Base-by-base conservation (phyloP, 73 alveolate species). In the Paraurostyla sp. region DNA sequence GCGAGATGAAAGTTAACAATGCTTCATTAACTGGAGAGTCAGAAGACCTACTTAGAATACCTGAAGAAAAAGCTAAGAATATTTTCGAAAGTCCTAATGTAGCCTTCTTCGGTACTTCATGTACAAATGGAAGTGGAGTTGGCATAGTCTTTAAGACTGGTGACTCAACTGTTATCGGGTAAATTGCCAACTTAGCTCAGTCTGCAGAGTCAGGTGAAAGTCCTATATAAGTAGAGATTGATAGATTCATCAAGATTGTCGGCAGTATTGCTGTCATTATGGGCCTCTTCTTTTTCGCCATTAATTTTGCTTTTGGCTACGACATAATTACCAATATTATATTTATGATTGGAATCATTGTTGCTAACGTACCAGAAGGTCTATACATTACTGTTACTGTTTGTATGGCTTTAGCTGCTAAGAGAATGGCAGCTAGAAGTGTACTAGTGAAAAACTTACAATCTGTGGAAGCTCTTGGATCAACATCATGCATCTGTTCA, bases 21-120 rank as follows among this genome's bases (percentile, higher is more conserved):
- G 88, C 99, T 32, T 96, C 99, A 49, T 93, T 98, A 32, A 98
- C 99, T 4, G 99, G 99, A 23, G 99, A 98, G 91, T 90, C 98
- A 0, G 96, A 93, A 48, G 98, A 98, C 59, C 92, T 96, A 41
- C 71, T 92, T 9, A 97, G 99, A 58, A 71, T 97, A 36, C 80
- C 93, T 40, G 96, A 96, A 84, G 93, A 97, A 78, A 95, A 94
- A 71, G 91, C 93, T 32, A 98, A 97, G 49, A 97, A 97, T 91
- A 98, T 99, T 3, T 94, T 97, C 51, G 99, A 97, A 88, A 93
- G 99, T 25, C 90, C 91, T 52, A 97, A 97, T 91, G 89, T 98
- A 6, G 98, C 99, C 46, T 98, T 98, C 90, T 98, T 98, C 71
- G 98, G 99, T 30, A 98, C 99, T 29, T 73, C 96, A 48, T 96